These are phyloP conservation scores for Hemisphaericaspora lyxosophila DNA, from an alignment of 1,139 yeast species.

Conservation along the genomic window DNA sequence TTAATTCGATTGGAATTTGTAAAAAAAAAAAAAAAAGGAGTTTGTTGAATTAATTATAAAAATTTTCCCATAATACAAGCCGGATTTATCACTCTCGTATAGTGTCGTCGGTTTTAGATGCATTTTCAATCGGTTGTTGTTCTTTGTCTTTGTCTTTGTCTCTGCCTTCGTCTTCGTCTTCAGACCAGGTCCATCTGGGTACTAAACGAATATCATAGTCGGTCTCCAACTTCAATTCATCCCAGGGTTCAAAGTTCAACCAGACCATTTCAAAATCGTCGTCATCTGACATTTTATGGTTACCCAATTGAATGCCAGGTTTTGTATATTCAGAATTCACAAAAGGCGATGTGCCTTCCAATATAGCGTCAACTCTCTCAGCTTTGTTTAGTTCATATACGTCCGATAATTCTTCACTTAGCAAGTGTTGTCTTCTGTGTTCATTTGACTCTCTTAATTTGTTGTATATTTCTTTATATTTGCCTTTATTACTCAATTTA, in stretches of 20 bases:
- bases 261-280: slow-evolving; percentile 48
- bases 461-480: slow-evolving; percentile 28
- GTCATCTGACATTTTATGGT: slow-evolving; percentile 35
- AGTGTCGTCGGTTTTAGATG: no score
- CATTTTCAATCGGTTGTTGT: no score
- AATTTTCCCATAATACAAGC: no score
- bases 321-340: slow-evolving; percentile 29
- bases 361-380: slow-evolving; percentile 32
- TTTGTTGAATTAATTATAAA: no score
- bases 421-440: slow-evolving; percentile 20
- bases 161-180: slow-evolving; percentile 6
- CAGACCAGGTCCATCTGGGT: slow-evolving; percentile 23
- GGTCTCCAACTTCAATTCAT: slow-evolving; percentile 45
- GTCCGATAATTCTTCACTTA: slow-evolving; percentile 25
- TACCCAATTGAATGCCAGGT: slow-evolving; percentile 41
- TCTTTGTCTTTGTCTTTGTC: neutral
- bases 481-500: slow-evolving; percentile 19
- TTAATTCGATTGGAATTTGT: no score
- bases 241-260: slow-evolving; percentile 55
- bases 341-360: slow-evolving; percentile 34
- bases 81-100: no score
- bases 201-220: slow-evolving; percentile 46
- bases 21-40: no score
- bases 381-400: slow-evolving; percentile 42
- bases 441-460: slow-evolving; percentile 26